phyloP scores from a whole-genome alignment of 495 filamentous ascomycete species.

The Apiosordaria backusii region DNA sequence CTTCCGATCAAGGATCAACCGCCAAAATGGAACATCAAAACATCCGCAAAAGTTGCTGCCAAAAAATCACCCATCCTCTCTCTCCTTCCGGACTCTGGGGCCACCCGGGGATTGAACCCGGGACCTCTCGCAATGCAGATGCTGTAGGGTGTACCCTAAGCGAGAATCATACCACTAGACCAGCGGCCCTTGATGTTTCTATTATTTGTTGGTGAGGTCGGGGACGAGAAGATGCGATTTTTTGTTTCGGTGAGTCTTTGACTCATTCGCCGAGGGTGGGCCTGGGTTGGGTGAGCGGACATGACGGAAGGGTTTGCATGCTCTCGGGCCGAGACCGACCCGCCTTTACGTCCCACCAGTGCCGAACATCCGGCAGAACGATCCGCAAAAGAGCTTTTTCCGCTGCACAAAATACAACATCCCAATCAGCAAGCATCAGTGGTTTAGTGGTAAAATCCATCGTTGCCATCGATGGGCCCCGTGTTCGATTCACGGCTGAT shows the following conservation, averaged over 20 bases:
- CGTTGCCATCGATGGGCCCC: constrained; percentile 53
- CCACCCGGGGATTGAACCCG: constrained; percentile 21
- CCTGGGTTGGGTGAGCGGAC: not conserved
- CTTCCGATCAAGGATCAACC: too few species aligned
- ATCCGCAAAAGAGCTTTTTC: not conserved
- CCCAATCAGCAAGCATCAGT: constrained; percentile 24
- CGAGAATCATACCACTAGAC: constrained; percentile 24
- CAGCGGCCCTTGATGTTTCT: constrained; percentile 19
- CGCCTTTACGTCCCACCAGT: not conserved
- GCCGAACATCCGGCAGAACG: not conserved
- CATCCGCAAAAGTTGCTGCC: too few species aligned
- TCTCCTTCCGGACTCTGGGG: not conserved
- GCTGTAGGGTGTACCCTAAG: constrained; percentile 16
- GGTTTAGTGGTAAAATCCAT: constrained; percentile 53
- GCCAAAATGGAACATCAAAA: too few species aligned
- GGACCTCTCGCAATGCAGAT: constrained; percentile 19
- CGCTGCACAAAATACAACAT: not conserved
- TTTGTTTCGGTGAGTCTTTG: not conserved
- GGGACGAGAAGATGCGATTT: not conserved
- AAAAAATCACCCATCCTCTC: not conserved
- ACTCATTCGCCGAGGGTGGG: constrained; percentile 1
- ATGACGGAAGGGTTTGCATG: not conserved
- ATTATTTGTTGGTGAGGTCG: not conserved
- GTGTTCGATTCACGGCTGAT: constrained; percentile 51
- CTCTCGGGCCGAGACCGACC: not conserved